phyloP scores from a whole-genome alignment of 177 flowering plant genomes.

The Vitis hybrid region DNA sequence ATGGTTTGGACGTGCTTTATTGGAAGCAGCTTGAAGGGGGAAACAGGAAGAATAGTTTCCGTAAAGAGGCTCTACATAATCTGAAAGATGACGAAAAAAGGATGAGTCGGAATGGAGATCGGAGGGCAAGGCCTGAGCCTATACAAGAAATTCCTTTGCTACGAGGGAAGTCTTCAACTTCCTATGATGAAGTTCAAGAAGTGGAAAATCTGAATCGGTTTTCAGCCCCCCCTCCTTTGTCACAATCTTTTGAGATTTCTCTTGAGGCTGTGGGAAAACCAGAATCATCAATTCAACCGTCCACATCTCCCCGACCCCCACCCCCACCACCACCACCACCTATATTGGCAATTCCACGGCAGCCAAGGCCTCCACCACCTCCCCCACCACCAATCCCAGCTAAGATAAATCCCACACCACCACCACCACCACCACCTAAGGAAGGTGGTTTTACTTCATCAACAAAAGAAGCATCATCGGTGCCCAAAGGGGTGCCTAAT shows the following conservation, averaged over 20 bases:
- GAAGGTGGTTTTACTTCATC: constrained; percentile 11
- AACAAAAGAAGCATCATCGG: constrained; percentile 17
- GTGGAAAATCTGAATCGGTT: neutral
- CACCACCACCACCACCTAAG: constrained; percentile 28
- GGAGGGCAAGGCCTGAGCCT: constrained; percentile 13
- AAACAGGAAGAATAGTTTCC: constrained; percentile 26
- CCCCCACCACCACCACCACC: constrained; percentile 5
- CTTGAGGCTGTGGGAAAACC: constrained; percentile 6
- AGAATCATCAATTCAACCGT: constrained; percentile 9
- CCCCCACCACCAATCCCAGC: constrained; percentile 33
- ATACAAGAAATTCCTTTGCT: constrained; percentile 56
- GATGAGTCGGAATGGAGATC: neutral
- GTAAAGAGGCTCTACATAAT: constrained; percentile 25
- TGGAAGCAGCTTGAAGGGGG: constrained; percentile 64
- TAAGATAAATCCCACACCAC: constrained; percentile 17
- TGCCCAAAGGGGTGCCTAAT: constrained; percentile 13
- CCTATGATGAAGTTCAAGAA: constrained; percentile 6
- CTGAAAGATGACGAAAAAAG: constrained; percentile 13
- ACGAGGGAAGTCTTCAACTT: constrained; percentile 38
- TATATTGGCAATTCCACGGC: constrained; percentile 6
- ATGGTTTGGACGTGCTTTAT: constrained; percentile 84
- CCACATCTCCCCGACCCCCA: constrained; percentile 7
- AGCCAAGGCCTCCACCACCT: constrained; percentile 24
- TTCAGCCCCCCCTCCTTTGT: neutral
- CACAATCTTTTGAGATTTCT: neutral